Percentiles rank a stretch among this genome's conserved stretches.
phyloP scores from a whole-genome alignment of 306 rosid species.

The Pyrus betulifolia region DNA sequence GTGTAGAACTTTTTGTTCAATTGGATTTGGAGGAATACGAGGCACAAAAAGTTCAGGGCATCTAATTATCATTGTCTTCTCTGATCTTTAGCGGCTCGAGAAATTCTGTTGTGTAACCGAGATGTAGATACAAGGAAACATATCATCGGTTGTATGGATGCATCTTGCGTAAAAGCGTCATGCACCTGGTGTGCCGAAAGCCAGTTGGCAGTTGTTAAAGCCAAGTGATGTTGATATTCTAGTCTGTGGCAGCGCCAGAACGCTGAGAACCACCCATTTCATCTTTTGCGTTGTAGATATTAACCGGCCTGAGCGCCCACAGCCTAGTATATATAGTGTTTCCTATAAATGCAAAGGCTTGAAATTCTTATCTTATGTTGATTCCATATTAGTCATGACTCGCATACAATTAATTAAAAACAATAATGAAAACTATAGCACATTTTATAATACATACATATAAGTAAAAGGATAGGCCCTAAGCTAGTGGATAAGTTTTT shows the following conservation, averaged over 20 bases:
- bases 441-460: too few species aligned
- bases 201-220: not conserved
- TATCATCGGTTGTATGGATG: not conserved
- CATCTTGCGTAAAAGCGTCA: not conserved
- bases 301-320: not conserved
- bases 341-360: not conserved
- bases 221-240: not conserved
- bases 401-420: not conserved
- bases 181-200: not conserved
- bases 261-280: constrained; percentile 8
- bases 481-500: constrained; percentile 13
- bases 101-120: not conserved
- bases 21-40: constrained; percentile 10
- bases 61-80: not conserved
- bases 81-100: not conserved
- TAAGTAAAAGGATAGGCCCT: not conserved
- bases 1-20: not conserved
- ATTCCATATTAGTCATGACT: not conserved
- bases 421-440: too few species aligned
- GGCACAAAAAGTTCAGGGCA: not conserved
- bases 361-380: constrained; percentile 4
- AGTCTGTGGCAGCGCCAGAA: not conserved
- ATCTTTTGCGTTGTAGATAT: not conserved
- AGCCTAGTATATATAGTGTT: not conserved
- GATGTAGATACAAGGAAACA: not conserved